A percentile compares a stretch with the other conserved stretches of the same genome.
phyloP scores from a whole-genome alignment of 345 rosid species.

The Linum trigynum region DNA sequence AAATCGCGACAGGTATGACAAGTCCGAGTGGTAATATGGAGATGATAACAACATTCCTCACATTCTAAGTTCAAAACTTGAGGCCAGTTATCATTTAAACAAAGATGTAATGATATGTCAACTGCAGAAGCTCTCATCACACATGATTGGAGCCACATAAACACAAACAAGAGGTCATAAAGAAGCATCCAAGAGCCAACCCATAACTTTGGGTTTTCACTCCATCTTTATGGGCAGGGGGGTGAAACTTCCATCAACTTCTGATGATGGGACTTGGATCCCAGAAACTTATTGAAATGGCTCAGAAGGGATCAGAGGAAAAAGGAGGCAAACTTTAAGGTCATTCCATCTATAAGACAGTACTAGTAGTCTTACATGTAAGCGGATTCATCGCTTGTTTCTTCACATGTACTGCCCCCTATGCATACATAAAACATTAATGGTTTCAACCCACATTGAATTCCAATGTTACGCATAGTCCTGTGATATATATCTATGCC shows the following conservation, averaged over 20 bases:
- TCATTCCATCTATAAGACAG: neutral
- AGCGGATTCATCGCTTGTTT: constrained; percentile 20
- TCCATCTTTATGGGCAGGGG: neutral
- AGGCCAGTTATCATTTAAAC: too few species aligned
- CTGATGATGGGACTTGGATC: neutral
- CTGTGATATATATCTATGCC: constrained; percentile 5
- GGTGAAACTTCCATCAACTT: neutral
- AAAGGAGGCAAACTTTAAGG: neutral
- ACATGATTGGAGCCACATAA: too few species aligned
- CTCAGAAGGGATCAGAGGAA: neutral
- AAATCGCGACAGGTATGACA: too few species aligned
- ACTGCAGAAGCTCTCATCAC: too few species aligned
- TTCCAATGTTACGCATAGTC: constrained; percentile 11
- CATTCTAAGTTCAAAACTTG: too few species aligned
- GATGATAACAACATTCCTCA: too few species aligned
- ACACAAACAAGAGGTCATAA: too few species aligned
- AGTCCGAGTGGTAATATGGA: too few species aligned
- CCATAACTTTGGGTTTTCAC: neutral
- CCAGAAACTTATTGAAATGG: neutral
- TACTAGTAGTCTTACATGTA: constrained; percentile 19
- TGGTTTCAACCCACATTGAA: constrained; percentile 13
- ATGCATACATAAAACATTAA: constrained; percentile 1
- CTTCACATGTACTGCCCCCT: constrained; percentile 27
- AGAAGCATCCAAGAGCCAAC: neutral
- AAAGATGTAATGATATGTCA: too few species aligned